A percentile compares a stretch with the other conserved stretches of the same genome.
These are phyloP conservation scores for Didymosphaeria variabile DNA, from an alignment of 2,329 filamentous ascomycete genomes.

Conservation along the genomic window DNA sequence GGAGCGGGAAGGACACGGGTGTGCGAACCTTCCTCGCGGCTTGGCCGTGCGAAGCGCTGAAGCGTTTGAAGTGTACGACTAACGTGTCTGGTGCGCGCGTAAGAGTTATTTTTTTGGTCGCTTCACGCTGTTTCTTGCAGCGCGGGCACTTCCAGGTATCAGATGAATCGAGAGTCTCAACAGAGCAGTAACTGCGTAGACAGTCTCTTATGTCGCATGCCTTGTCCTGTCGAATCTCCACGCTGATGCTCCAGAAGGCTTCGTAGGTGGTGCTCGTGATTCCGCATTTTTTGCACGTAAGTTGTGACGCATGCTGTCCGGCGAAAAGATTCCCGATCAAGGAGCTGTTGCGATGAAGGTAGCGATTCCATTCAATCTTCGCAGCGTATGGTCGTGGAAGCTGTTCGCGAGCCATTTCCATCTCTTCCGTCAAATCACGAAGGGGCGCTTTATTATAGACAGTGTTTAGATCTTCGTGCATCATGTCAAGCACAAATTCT, in stretches of 20 bases:
- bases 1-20: slow-evolving; percentile 78
- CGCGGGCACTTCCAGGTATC: slow-evolving; percentile 77
- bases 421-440: slow-evolving; percentile 64
- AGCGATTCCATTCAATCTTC: slow-evolving; percentile 76
- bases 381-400: slow-evolving; percentile 72
- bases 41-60: slow-evolving; percentile 66
- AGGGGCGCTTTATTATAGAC: slow-evolving; percentile 68
- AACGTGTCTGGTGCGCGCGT: slow-evolving; percentile 82
- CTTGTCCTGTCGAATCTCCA: slow-evolving; percentile 72
- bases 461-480: slow-evolving; percentile 86
- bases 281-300: slow-evolving; percentile 69
- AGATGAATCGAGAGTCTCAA: slow-evolving; percentile 73
- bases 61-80: slow-evolving; percentile 79
- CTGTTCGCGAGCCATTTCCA: slow-evolving; percentile 69
- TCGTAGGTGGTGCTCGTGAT: slow-evolving; percentile 73
- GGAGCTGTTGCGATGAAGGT: slow-evolving; percentile 75
- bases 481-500: slow-evolving; percentile 78
- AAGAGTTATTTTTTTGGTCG: slow-evolving; percentile 75
- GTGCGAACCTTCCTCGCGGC: slow-evolving; percentile 72
- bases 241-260: slow-evolving; percentile 74
- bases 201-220: slow-evolving; percentile 72
- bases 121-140: slow-evolving; percentile 74
- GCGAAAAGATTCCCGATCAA: slow-evolving; percentile 83
- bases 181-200: slow-evolving; percentile 72
- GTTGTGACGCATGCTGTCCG: slow-evolving; percentile 70